Percentiles rank a stretch among this genome's conserved stretches.
These are phyloP conservation scores for Hanseniaspora taiwanica DNA, from an alignment of 805 yeast species.

Conservation along the genomic window DNA sequence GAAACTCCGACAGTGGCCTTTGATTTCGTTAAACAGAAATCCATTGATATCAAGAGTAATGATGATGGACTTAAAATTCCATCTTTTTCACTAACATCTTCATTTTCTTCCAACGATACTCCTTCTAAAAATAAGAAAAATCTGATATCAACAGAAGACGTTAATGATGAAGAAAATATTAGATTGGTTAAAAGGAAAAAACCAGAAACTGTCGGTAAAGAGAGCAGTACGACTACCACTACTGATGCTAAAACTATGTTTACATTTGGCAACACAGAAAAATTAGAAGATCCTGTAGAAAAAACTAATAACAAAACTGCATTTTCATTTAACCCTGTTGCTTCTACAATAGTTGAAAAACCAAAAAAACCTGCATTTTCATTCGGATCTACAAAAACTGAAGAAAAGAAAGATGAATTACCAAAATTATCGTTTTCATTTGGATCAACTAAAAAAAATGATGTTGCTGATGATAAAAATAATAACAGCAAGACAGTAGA, in stretches of 20 bases:
- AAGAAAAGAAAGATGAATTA: conserved; percentile 1
- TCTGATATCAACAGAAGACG: conserved; percentile 2
- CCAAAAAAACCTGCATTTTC: conserved; percentile 4
- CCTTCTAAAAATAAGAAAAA: neutral
- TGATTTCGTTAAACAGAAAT: conserved; percentile 20
- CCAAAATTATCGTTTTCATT: conserved; percentile 10
- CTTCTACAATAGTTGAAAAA: conserved; percentile 5
- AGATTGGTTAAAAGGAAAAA: conserved; percentile 4
- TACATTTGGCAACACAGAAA: neutral
- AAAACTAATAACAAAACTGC: conserved; percentile 9
- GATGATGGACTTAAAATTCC: conserved; percentile 9
- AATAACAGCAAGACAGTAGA: neutral
- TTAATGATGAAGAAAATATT: neutral
- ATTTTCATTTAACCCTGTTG: conserved; percentile 9
- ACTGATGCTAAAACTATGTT: neutral
- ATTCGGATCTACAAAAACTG: neutral
- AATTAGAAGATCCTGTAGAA: neutral
- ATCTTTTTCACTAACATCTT: neutral
- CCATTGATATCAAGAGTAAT: too few species aligned
- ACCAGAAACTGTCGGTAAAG: conserved; percentile 6
- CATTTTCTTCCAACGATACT: neutral
- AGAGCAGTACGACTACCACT: neutral
- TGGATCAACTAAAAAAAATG: conserved; percentile 2
- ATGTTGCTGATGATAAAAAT: neutral
- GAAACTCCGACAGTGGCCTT: conserved; percentile 20